These are phyloP conservation scores for Cucumis variabilis DNA, from an alignment of 331 rosid genomes.

Conservation along the genomic window DNA sequence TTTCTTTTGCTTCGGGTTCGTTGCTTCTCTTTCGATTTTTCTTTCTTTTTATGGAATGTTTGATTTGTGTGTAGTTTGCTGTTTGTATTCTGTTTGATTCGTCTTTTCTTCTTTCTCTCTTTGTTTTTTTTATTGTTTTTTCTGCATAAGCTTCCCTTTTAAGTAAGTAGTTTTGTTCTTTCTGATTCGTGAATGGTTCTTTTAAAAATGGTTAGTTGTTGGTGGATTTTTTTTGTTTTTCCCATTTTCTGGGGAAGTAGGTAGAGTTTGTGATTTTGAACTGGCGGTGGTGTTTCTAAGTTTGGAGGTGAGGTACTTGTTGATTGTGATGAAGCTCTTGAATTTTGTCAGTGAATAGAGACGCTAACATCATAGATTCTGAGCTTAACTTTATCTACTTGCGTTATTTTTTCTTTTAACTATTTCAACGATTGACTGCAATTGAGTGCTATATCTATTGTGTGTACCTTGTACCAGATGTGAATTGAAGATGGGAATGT, in stretches of 20 bases:
- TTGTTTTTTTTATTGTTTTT: background rate
- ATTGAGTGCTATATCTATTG: background rate
- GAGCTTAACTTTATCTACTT: background rate
- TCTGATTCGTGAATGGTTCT: background rate
- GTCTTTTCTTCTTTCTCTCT: background rate
- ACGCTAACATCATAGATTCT: background rate
- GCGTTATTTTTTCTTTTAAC: background rate
- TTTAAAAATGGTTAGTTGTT: background rate
- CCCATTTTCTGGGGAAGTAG: background rate
- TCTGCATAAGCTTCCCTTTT: no score
- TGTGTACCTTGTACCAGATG: background rate
- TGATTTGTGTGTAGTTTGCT: background rate
- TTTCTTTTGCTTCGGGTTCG: background rate
- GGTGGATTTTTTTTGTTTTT: background rate
- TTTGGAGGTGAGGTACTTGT: background rate
- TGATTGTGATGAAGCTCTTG: background rate
- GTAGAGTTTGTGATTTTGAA: background rate
- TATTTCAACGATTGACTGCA: background rate
- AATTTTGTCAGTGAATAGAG: background rate
- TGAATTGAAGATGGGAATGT: background rate
- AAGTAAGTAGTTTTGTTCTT: background rate
- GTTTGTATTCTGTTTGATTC: background rate
- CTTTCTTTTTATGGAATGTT: background rate
- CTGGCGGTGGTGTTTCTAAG: background rate
- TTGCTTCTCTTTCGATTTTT: background rate